These are phyloP conservation scores for Fomitopsis pulvina DNA, from an alignment of 768 basidiomycete genomes.

Conservation along the genomic window DNA sequence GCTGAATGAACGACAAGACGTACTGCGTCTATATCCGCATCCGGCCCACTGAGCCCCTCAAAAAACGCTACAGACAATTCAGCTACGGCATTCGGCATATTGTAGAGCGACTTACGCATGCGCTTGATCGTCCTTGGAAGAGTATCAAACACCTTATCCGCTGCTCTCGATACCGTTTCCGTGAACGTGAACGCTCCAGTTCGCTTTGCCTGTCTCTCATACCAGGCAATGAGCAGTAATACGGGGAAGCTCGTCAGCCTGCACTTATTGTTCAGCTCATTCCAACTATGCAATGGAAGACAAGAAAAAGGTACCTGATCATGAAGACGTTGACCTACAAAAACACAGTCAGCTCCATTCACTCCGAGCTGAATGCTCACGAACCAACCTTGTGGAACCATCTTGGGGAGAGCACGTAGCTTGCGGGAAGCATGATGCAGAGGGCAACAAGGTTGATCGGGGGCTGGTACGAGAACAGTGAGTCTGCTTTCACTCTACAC, in stretches of 20 bases:
- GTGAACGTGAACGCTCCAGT: constrained; percentile 59
- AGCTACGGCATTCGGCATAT: background rate
- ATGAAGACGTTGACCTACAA: constrained; percentile 80
- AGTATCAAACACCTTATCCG: constrained; percentile 66
- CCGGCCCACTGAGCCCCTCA: constrained; percentile 70
- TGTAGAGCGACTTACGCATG: constrained; percentile 46
- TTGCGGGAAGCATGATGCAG: constrained; percentile 79
- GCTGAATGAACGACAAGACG: no score
- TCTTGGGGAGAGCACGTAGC: constrained; percentile 80
- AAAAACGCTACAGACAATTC: constrained; percentile 52
- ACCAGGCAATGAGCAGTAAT: constrained; percentile 70
- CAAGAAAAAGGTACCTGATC: constrained; percentile 57
- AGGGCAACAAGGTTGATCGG: constrained; percentile 89
- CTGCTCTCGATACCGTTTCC: constrained; percentile 61
- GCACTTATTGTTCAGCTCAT: background rate
- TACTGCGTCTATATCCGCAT: constrained; percentile 70
- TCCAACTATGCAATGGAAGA: background rate
- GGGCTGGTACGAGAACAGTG: constrained; percentile 89
- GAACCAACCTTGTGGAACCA: constrained; percentile 91
- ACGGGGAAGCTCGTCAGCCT: constrained; percentile 84
- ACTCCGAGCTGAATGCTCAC: no score
- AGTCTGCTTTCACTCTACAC: constrained; percentile 77
- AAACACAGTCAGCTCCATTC: constrained; percentile 10
- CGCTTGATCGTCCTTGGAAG: constrained; percentile 72
- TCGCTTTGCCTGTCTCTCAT: constrained; percentile 78